Evolutionary conservation across 495 filamentous ascomycete genomes (phyloP), one percentile per base, ranked within the genome.

Genomic region (Daldinia childiae): DNA sequence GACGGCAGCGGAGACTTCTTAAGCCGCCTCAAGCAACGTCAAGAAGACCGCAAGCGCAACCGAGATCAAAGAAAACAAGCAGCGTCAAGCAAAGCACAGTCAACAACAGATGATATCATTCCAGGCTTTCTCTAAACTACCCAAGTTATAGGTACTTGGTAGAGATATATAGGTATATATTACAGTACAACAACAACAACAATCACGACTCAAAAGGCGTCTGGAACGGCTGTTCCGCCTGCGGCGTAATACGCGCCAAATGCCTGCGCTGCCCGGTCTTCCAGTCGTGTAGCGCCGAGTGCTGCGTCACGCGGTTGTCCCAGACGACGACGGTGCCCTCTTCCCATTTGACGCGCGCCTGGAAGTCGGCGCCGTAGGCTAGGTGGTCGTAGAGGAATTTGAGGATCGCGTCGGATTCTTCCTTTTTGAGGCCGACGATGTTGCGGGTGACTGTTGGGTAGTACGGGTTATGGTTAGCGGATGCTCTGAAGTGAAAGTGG

Each of bases 361-460:
- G 94, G 84, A 95, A 94, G 81, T 97, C 93, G 72, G 90, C 88
- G 15, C 94, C 91, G 26, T 85, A 88, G 4, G 90, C 87, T 41
- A 96, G 89, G 76, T 97, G 94, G 77, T 95, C 89, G 82, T 92
- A 95, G 11, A 98, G 82, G 82, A 97, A 97, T 72, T 95, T 94
- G 68, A 95, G 82, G 17, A 95, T 80, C n/a, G 81, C 83, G 58
- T 95, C 90, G 41, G 90, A 90, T 73, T 94, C 93, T 71, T 93
- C 91, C 76, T 89, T 88, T 79, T 93, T 94, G 29, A 88, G 85
- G 9, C 92, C 91, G 5, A 93, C 86, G 66, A 93, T 92, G 59
- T 86, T 80, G 39, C 87, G 87, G 38, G 90, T 93, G 80, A 91
- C 90, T 92, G 14, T 9, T 9, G 4, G 17, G 2, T 48, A 1